Percentiles rank a stretch among this genome's conserved stretches.
phyloP scores from a whole-genome alignment of 164 flowering plant genomes.

The Stephania cephalantha region DNA sequence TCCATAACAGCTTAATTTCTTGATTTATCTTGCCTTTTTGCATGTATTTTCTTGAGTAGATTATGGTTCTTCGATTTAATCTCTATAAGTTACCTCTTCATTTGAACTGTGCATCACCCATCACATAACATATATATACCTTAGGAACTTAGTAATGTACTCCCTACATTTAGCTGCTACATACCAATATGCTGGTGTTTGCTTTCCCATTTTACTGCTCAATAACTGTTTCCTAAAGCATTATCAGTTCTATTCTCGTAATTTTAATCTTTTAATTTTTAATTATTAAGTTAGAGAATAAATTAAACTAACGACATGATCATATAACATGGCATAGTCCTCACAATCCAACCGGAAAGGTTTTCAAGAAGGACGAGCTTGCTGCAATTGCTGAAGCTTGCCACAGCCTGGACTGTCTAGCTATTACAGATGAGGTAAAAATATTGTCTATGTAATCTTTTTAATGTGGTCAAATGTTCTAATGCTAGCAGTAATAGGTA shows the following conservation, averaged over 20 bases:
- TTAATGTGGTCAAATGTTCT: not conserved
- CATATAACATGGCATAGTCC: constrained; percentile 47
- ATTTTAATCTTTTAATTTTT: not conserved
- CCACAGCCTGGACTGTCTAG: constrained; percentile 53
- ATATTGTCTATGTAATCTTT: constrained; percentile 13
- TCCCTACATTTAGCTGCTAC: not conserved
- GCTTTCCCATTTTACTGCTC: not conserved
- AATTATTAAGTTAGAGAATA: not conserved
- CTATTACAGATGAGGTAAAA: constrained; percentile 86
- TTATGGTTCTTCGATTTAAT: too few species aligned
- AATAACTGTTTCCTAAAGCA: not conserved
- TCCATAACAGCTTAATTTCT: too few species aligned
- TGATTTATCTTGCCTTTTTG: too few species aligned
- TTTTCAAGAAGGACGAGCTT: constrained; percentile 63
- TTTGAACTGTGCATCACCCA: too few species aligned
- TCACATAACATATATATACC: not conserved
- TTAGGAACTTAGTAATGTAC: not conserved
- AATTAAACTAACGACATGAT: not conserved
- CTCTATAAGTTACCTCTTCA: too few species aligned
- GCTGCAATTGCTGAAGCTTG: constrained; percentile 68
- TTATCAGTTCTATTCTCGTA: not conserved
- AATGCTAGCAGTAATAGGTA: too few species aligned
- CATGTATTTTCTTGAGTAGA: too few species aligned
- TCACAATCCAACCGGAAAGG: constrained; percentile 93
- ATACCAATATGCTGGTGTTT: not conserved